Evolutionary conservation across 257 asterid species (phyloP), one percentile per base, ranked within the genome.

Genomic region (Penstemon davidsonii): DNA sequence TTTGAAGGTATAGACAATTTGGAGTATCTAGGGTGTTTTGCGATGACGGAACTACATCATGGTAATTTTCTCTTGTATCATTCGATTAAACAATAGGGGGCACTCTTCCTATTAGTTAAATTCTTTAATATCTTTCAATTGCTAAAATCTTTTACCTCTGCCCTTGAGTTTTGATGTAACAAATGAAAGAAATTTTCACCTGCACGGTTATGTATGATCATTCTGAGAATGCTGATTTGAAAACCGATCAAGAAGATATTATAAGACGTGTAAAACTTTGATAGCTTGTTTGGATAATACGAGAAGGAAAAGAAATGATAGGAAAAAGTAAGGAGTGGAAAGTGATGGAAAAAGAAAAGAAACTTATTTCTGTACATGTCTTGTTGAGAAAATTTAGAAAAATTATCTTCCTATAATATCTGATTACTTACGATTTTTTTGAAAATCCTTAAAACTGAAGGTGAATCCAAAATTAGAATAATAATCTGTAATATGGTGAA

Each of bases 1-100:
- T 93, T 88, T 53, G 87, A 93, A 8, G 88, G 90, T 56, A 93
- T 88, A 55, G 97, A 90, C 90, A 88, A 64, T 52, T n/a, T 93
- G 80, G 97, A 90, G 66, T 93, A 90, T 73, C 75, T 88, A 4
- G 99, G 97, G 47, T 90, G 99, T 84, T 90, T 93, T 64, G 99
- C 97, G 0, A 93, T 93, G 99, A 93, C 99, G 0, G 97, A 93
- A 72, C 96, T 93, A 78, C 95, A 93, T 85, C 99, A 93, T 72
- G 99, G 99, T 93, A 84, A 54, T n/a, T 75, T 76, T 78, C 67
- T 55, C 63, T 12, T 44, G 3, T 10, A 4, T 19, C 6, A 19
- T 51, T 41, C 38, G 55, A 37, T 36, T 18, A 13, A 44, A 36
- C 4, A 41, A 66, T 33, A 12, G 19, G 7, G 45, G 52, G 40